A percentile compares a stretch with the other conserved stretches of the same genome.
Evolutionary conservation across 208 protist species (phyloP).

Genomic region (Wallacemonas sp.): DNA sequence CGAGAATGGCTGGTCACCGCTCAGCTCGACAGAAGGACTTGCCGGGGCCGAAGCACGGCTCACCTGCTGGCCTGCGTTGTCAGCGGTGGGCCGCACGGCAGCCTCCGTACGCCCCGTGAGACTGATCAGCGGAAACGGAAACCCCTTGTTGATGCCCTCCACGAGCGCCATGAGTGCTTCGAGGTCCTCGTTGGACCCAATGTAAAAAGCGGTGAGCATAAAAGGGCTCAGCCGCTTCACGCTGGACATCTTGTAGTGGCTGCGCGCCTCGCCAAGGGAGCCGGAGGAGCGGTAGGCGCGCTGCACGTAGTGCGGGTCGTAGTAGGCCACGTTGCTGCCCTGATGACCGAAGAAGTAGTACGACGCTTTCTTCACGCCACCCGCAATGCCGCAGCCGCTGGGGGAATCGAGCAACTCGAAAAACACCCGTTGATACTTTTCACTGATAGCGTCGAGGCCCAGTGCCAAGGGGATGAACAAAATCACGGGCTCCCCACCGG

Average conservation of each 20-base stretch:
- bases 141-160: slow-evolving; percentile 19
- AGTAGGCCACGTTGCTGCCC: slow-evolving; percentile 44
- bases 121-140: slow-evolving; percentile 41
- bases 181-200: slow-evolving; percentile 25
- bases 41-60: not conserved
- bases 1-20: not conserved
- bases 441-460: slow-evolving; percentile 45
- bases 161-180: slow-evolving; percentile 22
- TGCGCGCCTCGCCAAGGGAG: slow-evolving; percentile 1
- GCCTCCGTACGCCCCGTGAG: slow-evolving; percentile 1
- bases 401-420: slow-evolving; percentile 48
- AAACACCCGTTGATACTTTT: slow-evolving; percentile 46
- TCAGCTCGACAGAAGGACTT: not conserved
- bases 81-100: too few relatives aligned
- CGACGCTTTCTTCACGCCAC: slow-evolving; percentile 43
- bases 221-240: slow-evolving; percentile 21
- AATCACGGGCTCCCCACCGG: slow-evolving; percentile 31
- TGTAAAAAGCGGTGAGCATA: slow-evolving; percentile 38
- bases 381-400: slow-evolving; percentile 58
- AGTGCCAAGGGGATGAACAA: slow-evolving; percentile 67
- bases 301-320: slow-evolving; percentile 82
- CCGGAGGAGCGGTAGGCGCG: slow-evolving; percentile 32
- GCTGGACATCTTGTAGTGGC: not conserved
- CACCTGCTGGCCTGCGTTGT: too few relatives aligned
- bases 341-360: slow-evolving; percentile 73